Percentiles rank a stretch among this genome's conserved stretches.
phyloP scores from a whole-genome alignment of 2,329 filamentous ascomycete genomes.

The Didymella lethalis region DNA sequence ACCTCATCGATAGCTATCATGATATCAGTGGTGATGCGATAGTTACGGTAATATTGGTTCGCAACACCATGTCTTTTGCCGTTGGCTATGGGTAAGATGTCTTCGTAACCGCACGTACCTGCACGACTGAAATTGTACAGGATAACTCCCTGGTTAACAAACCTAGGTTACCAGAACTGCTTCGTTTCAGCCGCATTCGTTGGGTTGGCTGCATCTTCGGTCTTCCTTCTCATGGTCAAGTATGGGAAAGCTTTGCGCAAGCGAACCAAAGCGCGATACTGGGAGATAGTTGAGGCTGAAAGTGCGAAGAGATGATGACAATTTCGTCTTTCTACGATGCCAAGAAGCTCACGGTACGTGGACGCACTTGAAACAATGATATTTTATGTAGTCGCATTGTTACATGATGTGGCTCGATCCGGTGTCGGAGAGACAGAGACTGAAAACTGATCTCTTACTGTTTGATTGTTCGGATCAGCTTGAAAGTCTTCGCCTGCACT shows the following conservation, averaged over 20 bases:
- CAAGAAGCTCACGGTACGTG: not conserved
- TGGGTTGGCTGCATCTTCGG: not conserved
- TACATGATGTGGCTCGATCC: too few species aligned
- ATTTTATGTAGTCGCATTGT: too few species aligned
- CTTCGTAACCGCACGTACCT: not conserved
- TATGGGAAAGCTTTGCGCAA: not conserved
- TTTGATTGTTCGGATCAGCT: too few species aligned
- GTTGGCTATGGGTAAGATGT: not conserved
- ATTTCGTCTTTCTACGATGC: not conserved
- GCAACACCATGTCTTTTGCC: not conserved
- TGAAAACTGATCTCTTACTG: too few species aligned
- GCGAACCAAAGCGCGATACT: not conserved
- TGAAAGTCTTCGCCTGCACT: too few species aligned
- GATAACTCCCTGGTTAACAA: not conserved
- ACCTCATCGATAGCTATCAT: not conserved
- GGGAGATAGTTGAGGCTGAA: not conserved
- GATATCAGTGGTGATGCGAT: not conserved
- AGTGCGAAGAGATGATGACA: not conserved
- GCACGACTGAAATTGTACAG: not conserved
- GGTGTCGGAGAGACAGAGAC: too few species aligned
- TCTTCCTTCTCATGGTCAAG: not conserved
- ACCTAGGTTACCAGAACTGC: not conserved
- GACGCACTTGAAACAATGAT: too few species aligned
- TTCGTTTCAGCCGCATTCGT: not conserved
- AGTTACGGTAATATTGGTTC: not conserved